These are phyloP conservation scores for Blastomyces emzantsi DNA, from an alignment of 2,329 filamentous ascomycete species.

Conservation along the genomic window DNA sequence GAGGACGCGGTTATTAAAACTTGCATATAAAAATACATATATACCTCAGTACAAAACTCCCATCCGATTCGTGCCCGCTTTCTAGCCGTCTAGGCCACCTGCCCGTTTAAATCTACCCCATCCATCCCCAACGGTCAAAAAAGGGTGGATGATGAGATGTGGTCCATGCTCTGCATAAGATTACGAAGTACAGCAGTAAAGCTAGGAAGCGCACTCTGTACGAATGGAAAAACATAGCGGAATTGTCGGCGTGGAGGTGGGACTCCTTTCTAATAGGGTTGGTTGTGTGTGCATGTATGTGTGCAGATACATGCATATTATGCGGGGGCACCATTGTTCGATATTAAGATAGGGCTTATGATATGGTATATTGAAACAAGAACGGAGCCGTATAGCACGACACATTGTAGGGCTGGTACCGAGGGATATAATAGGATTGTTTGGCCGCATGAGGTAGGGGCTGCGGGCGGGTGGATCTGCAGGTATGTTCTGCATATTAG, in stretches of 20 bases:
- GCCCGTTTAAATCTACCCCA: neutral
- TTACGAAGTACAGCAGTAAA: neutral
- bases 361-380: neutral
- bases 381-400: neutral
- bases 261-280: neutral
- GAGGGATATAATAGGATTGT: neutral
- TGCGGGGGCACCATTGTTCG: neutral
- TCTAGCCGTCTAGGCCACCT: neutral
- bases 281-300: neutral
- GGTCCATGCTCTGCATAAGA: neutral
- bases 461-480: neutral
- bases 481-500: slow-evolving; percentile 1
- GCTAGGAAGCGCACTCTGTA: neutral
- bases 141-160: neutral
- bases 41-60: neutral
- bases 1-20: neutral
- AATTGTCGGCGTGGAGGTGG: neutral
- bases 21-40: neutral
- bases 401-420: too few relatives aligned
- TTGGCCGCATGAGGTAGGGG: slow-evolving; percentile 1
- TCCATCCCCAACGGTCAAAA: neutral
- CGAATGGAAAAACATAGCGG: neutral
- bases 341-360: neutral
- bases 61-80: slow-evolving; percentile 2
- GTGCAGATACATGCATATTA: neutral